Percentiles rank a stretch among this genome's conserved stretches.
These are phyloP conservation scores for Apostasia shenzhenica DNA, from an alignment of 106 monocot genomes.

Conservation along the genomic window DNA sequence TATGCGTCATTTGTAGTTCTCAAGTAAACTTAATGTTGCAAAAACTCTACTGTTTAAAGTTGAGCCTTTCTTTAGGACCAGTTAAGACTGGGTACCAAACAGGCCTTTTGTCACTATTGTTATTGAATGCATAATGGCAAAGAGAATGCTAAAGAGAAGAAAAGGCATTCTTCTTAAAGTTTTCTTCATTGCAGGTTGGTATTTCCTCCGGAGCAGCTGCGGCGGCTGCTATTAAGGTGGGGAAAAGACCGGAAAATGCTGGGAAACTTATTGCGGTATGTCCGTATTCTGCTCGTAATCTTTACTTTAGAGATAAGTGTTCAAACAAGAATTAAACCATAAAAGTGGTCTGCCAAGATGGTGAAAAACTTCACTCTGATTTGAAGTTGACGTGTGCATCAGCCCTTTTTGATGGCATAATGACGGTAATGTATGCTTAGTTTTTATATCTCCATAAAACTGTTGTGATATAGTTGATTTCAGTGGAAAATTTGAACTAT, in stretches of 20 bases:
- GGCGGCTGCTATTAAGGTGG: constrained; percentile 80
- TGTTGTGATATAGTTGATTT: too few relatives aligned
- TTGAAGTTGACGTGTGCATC: neutral
- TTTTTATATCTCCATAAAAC: too few relatives aligned
- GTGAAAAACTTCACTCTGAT: neutral
- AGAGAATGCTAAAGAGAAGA: too few relatives aligned
- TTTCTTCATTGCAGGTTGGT: constrained; percentile 54
- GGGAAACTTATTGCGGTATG: constrained; percentile 84
- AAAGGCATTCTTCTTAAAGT: neutral
- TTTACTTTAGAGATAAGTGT: neutral
- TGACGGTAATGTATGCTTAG: neutral
- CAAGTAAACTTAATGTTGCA: too few relatives aligned
- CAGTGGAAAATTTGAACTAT: too few relatives aligned
- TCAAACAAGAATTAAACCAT: neutral
- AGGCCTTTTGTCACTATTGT: too few relatives aligned
- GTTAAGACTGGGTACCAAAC: too few relatives aligned
- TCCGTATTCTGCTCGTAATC: neutral
- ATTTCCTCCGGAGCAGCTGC: constrained; percentile 98
- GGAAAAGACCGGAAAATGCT: constrained; percentile 87
- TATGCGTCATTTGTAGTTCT: too few relatives aligned
- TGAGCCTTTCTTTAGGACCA: too few relatives aligned
- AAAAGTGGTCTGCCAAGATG: neutral
- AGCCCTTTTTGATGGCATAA: neutral
- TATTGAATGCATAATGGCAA: too few relatives aligned
- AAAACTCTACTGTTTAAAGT: too few relatives aligned